Base-by-base conservation (phyloP, 768 basidiomycete species). In the Naganishia friedmannii region DNA sequence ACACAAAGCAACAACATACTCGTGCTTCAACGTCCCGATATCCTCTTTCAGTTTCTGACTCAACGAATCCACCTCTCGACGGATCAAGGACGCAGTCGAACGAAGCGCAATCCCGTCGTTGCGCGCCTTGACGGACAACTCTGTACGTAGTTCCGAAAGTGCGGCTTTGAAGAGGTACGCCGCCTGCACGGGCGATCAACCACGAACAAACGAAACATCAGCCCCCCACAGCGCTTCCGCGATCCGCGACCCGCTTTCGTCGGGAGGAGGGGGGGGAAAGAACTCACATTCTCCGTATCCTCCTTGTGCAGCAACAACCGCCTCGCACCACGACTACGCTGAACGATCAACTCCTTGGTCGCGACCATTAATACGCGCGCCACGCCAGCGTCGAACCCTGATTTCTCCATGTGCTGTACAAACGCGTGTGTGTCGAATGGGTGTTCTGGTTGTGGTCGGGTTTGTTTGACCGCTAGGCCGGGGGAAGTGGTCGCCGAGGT, bases 91-190 rank as follows among this genome's bases (percentile, higher is more conserved):
- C 3, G 89, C 87, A 45, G 89, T 84, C 0, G 91, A 85, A n/a
- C 88, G 85, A 69, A 97, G 87, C n/a, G 89, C 84, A 15, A 91
- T 87, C 48, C 87, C 88, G 76, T 95, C 93, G 74, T 92, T 96
- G 70, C 90, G 87, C 3, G 90, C 88, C 63, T 86, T 87, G 75
- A 92, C 86, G 4, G 89, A 88, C 32, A 92, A 86, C 77, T 96
- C 94, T 4, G 90, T 89, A 23, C 92, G 86, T 56, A 95, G 83
- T 79, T 98, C 93, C 1, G 91, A 91, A 45, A 98, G 81, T 0
- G 95, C 96, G 23, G 96, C 96, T 55, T 89, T 88, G 81, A 96
- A 96, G 37, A 97, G 84, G 80, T 97, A 97, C 21, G 93, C 93
- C 88, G 94, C 91, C 92, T 96, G 53, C 39, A 31, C 54, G 29